Conservation (phyloP, 1,284 basidiomycete species). For the Sanghuangporus sanghuang region DNA sequence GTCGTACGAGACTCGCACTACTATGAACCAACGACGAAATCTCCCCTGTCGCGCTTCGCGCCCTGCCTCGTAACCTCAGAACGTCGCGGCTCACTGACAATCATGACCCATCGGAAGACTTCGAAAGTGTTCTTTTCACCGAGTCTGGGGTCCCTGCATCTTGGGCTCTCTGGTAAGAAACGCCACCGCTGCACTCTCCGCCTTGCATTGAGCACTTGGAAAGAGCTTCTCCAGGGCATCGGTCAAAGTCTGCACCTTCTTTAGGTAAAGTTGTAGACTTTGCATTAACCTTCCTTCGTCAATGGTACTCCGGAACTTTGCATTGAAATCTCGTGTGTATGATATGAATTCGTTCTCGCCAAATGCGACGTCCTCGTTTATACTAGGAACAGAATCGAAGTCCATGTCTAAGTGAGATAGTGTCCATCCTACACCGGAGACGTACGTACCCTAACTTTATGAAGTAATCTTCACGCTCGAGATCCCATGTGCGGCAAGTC, state of each 20-base stretch:
- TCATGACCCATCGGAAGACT: too few relatives aligned
- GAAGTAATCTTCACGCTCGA: conserved; percentile 4
- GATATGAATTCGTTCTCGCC: conserved; percentile 11
- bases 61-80: too few relatives aligned
- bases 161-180: too few relatives aligned
- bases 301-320: neutral
- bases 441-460: neutral
- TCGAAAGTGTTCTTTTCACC: too few relatives aligned
- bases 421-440: neutral
- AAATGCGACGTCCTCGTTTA: conserved; percentile 2
- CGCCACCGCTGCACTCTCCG: neutral
- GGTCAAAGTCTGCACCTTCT: neutral
- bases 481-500: conserved; percentile 7
- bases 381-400: neutral
- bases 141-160: too few relatives aligned
- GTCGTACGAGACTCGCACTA: too few relatives aligned
- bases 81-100: too few relatives aligned
- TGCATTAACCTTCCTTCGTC: neutral
- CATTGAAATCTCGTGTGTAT: conserved; percentile 2
- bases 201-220: neutral
- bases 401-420: too few relatives aligned
- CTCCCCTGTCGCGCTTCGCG: too few relatives aligned
- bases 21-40: too few relatives aligned
- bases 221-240: conserved; percentile 5
- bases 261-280: neutral